Base-by-base conservation (phyloP, 805 yeast species). In the Nematodospora valgi region DNA sequence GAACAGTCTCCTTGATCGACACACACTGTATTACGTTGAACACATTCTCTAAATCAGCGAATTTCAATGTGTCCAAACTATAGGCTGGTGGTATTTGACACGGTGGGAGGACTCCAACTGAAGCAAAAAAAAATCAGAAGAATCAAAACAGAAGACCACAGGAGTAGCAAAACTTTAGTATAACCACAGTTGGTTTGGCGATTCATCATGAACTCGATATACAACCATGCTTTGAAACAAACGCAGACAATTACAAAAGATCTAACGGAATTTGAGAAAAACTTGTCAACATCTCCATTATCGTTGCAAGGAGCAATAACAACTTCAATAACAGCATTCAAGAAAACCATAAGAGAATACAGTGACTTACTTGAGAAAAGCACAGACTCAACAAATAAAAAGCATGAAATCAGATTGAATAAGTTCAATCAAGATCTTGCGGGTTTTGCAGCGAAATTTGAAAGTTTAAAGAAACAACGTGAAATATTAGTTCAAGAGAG, bases 211-310 rank as follows among this genome's bases (percentile, higher is more conserved):
- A 89, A 88, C 62, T 80, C 95, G 18, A 68, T 89, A 34, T 87
- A 82, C 63, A 91, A 86, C 62, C 95, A 86, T 58, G 96, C 95
- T 6, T 70, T 84, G 36, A 87, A 86, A 58, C 96, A 89, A 59
- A 77, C 87, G 20, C 86, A 78, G 48, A 70, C 80, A 18, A 62
- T 91, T 34, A 74, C 79, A 39, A 74, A 75, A 41, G 96, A 88
- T 48, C 60, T 91, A 32, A 68, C 73, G 13, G 59, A 66, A 34
- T 81, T 91, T 45, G 89, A 82, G 50, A 63, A 70, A 30, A 77
- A 82, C 41, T 70, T 86, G 7, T 70, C 76, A 11, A 71, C 80
- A 3, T 74, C 94, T 1, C 93, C 94, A 14, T 64, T 85, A 38
- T 79, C 95, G 1, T 54, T 83, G 9, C 88, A 82, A 49, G 88